Evolutionary conservation across 176 grass and related monocot genomes (phyloP).

Genomic region (Zea luxurians): DNA sequence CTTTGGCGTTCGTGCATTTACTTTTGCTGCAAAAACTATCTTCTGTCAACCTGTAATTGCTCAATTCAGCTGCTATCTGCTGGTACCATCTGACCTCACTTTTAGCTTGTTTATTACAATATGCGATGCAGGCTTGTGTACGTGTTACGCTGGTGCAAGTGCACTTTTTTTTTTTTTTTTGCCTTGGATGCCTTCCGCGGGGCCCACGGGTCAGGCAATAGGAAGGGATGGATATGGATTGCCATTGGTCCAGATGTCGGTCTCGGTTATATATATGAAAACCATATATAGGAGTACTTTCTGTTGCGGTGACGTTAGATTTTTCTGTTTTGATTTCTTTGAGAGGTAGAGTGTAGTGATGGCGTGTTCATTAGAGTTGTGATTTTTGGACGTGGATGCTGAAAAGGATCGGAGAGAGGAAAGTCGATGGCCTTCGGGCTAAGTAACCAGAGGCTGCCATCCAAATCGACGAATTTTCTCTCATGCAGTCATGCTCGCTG

Average conservation of each 20-base stretch:
- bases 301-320: slow-evolving; percentile 27
- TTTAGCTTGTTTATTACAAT: not conserved
- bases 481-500: no score
- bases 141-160: not conserved
- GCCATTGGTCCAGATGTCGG: slow-evolving; percentile 38
- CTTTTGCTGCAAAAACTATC: slow-evolving; percentile 14
- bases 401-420: not conserved
- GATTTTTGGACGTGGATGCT: slow-evolving; percentile 40
- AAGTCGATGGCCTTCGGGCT: slow-evolving; percentile 2
- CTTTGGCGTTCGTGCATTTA: not conserved
- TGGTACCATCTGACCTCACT: no score
- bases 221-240: not conserved
- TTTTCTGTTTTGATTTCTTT: not conserved
- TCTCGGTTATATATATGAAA: not conserved
- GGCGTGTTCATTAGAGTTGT: slow-evolving; percentile 32
- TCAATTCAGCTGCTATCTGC: no score
- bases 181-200: not conserved
- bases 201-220: slow-evolving; percentile 20
- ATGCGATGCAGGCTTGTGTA: not conserved
- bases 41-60: not conserved
- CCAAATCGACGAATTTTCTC: not conserved
- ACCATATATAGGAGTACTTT: no score
- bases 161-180: not conserved
- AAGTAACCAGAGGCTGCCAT: slow-evolving; percentile 11
- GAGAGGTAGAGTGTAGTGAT: slow-evolving; percentile 9